These are phyloP conservation scores for Hypoxylon rickii DNA, from an alignment of 495 filamentous ascomycete genomes.

Conservation along the genomic window DNA sequence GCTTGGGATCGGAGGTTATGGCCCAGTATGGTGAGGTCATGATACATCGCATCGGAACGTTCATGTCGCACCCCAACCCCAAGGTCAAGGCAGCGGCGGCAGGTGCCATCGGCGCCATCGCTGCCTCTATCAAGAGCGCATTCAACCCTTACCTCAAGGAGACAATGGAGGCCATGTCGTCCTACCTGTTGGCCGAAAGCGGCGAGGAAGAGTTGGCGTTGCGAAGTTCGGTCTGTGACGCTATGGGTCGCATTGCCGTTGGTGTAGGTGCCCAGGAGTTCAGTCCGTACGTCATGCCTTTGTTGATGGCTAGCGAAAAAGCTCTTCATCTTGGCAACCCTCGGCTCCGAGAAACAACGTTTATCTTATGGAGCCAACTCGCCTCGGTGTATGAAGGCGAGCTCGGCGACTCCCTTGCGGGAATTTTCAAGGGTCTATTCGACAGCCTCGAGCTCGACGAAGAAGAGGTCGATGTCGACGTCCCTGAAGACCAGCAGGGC, in stretches of 20 bases:
- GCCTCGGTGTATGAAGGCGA: constrained; percentile 93
- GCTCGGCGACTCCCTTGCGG: constrained; percentile 83
- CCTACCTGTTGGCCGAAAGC: constrained; percentile 84
- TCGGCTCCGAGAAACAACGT: constrained; percentile 89
- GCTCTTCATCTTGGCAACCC: constrained; percentile 88
- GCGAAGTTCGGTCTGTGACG: constrained; percentile 84
- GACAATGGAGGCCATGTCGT: constrained; percentile 82
- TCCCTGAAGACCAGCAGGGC: constrained; percentile 77
- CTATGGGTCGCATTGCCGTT: constrained; percentile 87
- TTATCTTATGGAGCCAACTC: constrained; percentile 93
- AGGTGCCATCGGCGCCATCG: constrained; percentile 87
- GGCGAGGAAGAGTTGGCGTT: constrained; percentile 88
- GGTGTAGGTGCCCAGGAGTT: constrained; percentile 88
- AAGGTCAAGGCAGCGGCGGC: constrained; percentile 89
- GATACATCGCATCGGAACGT: constrained; percentile 77
- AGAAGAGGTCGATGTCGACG: constrained; percentile 77
- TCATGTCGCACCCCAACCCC: constrained; percentile 81
- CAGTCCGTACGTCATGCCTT: constrained; percentile 82
- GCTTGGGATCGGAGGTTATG: constrained; percentile 82
- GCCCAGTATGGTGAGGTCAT: constrained; percentile 79
- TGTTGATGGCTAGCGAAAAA: constrained; percentile 92
- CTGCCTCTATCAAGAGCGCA: constrained; percentile 75
- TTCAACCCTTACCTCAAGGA: constrained; percentile 90
- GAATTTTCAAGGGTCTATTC: constrained; percentile 83
- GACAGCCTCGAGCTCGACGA: constrained; percentile 89